Base-by-base conservation (phyloP, 1,139 yeast genomes). In the Candida sanyaensis region DNA sequence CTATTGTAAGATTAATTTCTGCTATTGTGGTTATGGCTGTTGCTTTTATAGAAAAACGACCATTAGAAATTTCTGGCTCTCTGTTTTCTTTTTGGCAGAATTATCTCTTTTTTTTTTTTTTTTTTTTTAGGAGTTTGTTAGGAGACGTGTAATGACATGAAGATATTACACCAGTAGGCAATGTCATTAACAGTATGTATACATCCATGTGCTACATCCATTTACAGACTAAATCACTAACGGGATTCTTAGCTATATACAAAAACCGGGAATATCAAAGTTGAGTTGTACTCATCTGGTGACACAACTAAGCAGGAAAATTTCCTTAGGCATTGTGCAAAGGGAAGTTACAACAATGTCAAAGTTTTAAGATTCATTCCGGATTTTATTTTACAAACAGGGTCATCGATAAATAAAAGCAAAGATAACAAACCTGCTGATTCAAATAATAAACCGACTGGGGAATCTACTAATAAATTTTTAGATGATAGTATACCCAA, bases 361-460 rank as follows among this genome's bases (percentile, higher is more conserved):
- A 65, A 64, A 45, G 64, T 78, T 9, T 69, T 77, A 50, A 60
- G 82, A 43, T 71, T 68, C 48, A 68, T 77, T 41, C 73, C 75
- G 33, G 69, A 53, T 1, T 77, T 78, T 56, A 76, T 78, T 53
- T 68, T 73, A 2, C 83, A 78, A 50, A 71, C 76, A 54, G 83
- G 83, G 1, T 82, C 78, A 54, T 77, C 80, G 0, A 68, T 78
- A 2, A 77, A 77, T 30, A 69, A 75, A 0, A 81, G 81, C 0
- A 77, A 74, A 55, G 78, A 47, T 21, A 49, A 53, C 3, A 29
- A 40, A 8, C 44, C 54, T 3, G 56, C 57, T 5, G 57, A 54
- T 27, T 13, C 32, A 2, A 13, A 9, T 5, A 26, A 42, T 39
- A 13, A 33, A 9, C 46, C 37, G 30, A 41, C 29, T 27, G 38